phyloP scores from a whole-genome alignment of 1,139 yeast genomes.

The Blastobotrys illinoisensis region DNA sequence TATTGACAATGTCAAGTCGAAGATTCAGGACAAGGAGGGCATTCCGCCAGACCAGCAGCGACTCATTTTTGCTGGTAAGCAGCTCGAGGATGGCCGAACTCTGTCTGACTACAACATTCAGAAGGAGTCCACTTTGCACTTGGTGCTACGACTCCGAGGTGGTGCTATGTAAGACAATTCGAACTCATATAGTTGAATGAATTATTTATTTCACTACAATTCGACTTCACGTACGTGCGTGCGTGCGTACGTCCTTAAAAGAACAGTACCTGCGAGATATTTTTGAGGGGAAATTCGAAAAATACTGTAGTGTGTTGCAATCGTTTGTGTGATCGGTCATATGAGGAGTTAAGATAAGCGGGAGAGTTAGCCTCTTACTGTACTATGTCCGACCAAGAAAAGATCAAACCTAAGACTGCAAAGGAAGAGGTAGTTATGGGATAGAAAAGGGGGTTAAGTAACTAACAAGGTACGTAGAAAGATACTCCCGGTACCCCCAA shows the following conservation, averaged over 20 bases:
- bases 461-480: neutral
- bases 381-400: neutral
- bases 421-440: neutral
- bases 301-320: no score
- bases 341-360: neutral
- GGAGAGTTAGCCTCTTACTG: neutral
- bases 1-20: slow-evolving; percentile 97
- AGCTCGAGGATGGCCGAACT: slow-evolving; percentile 98
- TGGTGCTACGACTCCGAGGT: slow-evolving; percentile 97
- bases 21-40: slow-evolving; percentile 99
- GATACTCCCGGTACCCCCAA: neutral
- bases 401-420: neutral
- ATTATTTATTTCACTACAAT: neutral
- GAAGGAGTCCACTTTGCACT: slow-evolving; percentile 97
- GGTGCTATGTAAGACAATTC: slow-evolving; percentile 75
- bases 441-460: neutral
- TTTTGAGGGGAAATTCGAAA: no score
- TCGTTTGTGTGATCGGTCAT: neutral
- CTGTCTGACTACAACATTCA: slow-evolving; percentile 99
- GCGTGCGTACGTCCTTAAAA: no score
- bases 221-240: no score
- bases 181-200: neutral
- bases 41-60: slow-evolving; percentile 99
- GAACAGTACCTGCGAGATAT: no score
- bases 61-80: slow-evolving; percentile 99